These are phyloP conservation scores for Macrophomina tecta DNA, from an alignment of 2,329 filamentous ascomycete genomes.

Conservation along the genomic window DNA sequence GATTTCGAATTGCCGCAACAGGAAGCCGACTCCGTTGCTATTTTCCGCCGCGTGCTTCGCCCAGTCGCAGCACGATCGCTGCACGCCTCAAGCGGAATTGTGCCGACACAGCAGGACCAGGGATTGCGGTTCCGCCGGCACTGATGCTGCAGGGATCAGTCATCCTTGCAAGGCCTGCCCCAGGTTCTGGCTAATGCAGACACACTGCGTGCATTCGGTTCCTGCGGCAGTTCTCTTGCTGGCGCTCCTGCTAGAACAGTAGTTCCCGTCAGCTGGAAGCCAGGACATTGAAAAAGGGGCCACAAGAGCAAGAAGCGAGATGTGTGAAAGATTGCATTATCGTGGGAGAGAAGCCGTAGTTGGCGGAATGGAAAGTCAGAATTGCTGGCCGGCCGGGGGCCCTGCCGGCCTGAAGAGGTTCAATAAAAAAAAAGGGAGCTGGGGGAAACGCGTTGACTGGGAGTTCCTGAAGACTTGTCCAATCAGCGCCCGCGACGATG, in stretches of 20 bases:
- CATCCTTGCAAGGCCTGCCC: not conserved
- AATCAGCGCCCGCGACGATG: not conserved
- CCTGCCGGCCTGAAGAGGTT: not conserved
- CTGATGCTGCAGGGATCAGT: not conserved
- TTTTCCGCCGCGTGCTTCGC: not conserved
- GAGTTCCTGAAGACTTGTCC: not conserved
- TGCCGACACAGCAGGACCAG: not conserved
- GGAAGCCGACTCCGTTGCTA: conserved; percentile 15
- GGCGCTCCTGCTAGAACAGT: not conserved
- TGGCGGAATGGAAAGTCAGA: not conserved
- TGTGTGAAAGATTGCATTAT: not conserved
- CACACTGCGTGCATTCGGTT: not conserved
- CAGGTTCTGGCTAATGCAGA: not conserved
- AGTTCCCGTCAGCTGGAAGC: not conserved
- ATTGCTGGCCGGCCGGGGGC: not conserved
- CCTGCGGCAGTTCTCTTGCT: not conserved
- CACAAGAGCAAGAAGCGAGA: not conserved
- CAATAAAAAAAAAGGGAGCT: not conserved
- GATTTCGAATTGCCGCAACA: conserved; percentile 8
- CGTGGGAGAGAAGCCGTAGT: not conserved
- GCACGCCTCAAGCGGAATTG: too few relatives aligned
- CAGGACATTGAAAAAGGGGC: not conserved
- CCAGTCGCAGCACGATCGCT: not conserved
- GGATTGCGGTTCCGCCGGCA: not conserved
- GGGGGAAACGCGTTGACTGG: conserved; percentile 10